These are phyloP conservation scores for Candida ficus DNA, from an alignment of 805 yeast genomes.

Conservation along the genomic window DNA sequence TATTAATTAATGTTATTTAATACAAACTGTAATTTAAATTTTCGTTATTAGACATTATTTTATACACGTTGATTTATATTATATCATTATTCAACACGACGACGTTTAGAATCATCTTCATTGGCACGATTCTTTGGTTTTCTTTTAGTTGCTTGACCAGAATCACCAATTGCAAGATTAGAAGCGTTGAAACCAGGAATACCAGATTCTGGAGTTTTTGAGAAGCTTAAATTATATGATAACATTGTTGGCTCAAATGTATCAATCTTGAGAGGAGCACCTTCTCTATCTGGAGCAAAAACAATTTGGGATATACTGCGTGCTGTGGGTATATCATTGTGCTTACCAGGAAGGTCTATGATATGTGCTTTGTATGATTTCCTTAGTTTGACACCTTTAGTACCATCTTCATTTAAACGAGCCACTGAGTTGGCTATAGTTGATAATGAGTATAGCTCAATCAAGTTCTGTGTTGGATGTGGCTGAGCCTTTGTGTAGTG, in stretches of 20 bases:
- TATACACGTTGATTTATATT: not conserved
- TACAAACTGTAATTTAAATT: too few relatives aligned
- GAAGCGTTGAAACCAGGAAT: slow-evolving; percentile 72
- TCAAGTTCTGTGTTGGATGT: slow-evolving; percentile 68
- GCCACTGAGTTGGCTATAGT: slow-evolving; percentile 76
- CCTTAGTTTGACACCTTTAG: slow-evolving; percentile 87
- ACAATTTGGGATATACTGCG: slow-evolving; percentile 34
- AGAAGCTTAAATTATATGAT: slow-evolving; percentile 48
- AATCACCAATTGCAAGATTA: slow-evolving; percentile 56
- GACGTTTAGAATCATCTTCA: slow-evolving; percentile 24
- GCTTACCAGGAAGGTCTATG: slow-evolving; percentile 78
- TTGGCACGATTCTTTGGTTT: slow-evolving; percentile 31
- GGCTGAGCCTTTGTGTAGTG: slow-evolving; percentile 42
- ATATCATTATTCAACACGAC: slow-evolving; percentile 18
- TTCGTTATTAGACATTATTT: too few relatives aligned
- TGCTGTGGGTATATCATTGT: slow-evolving; percentile 49
- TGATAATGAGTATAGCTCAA: slow-evolving; percentile 61
- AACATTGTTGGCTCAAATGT: slow-evolving; percentile 47
- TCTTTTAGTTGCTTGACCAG: slow-evolving; percentile 29
- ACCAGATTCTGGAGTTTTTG: slow-evolving; percentile 61
- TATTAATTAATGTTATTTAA: too few relatives aligned
- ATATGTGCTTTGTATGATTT: slow-evolving; percentile 95
- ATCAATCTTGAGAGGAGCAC: slow-evolving; percentile 41
- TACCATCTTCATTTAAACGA: slow-evolving; percentile 79
- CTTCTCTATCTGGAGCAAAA: slow-evolving; percentile 26